Conservation (phyloP, 805 yeast species). For the Maudiozyma saulgeensis region DNA sequence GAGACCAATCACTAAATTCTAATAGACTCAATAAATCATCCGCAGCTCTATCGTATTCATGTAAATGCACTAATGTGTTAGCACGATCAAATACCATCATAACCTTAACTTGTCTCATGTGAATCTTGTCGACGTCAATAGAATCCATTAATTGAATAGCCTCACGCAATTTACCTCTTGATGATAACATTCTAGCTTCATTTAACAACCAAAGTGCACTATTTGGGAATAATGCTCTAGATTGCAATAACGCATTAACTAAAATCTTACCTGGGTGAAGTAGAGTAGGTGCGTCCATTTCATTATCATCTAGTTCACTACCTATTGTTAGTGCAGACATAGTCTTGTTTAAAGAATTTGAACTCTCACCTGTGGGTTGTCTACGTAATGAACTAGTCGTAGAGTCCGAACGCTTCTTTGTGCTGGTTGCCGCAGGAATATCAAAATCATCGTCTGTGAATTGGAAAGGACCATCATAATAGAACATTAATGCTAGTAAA, state of each 20-base stretch:
- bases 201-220: slow-evolving; percentile 87
- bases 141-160: slow-evolving; percentile 68
- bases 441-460: slow-evolving; percentile 78
- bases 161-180: slow-evolving; percentile 56
- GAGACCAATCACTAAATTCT: slow-evolving; percentile 81
- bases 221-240: slow-evolving; percentile 69
- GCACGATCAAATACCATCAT: slow-evolving; percentile 76
- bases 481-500: slow-evolving; percentile 66
- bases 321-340: not conserved
- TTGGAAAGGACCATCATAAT: slow-evolving; percentile 94
- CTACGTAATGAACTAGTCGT: not conserved
- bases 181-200: slow-evolving; percentile 76
- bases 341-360: not conserved
- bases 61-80: slow-evolving; percentile 62
- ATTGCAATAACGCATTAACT: slow-evolving; percentile 45
- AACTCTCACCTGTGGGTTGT: not conserved
- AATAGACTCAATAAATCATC: slow-evolving; percentile 55
- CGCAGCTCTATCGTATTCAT: slow-evolving; percentile 73
- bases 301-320: slow-evolving; percentile 33
- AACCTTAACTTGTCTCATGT: slow-evolving; percentile 89
- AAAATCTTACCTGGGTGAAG: slow-evolving; percentile 49
- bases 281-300: slow-evolving; percentile 34
- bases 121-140: slow-evolving; percentile 44
- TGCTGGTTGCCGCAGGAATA: slow-evolving; percentile 29
- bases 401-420: slow-evolving; percentile 26